phyloP scores from a whole-genome alignment of 768 basidiomycete genomes.

The Termitomyces sp. region DNA sequence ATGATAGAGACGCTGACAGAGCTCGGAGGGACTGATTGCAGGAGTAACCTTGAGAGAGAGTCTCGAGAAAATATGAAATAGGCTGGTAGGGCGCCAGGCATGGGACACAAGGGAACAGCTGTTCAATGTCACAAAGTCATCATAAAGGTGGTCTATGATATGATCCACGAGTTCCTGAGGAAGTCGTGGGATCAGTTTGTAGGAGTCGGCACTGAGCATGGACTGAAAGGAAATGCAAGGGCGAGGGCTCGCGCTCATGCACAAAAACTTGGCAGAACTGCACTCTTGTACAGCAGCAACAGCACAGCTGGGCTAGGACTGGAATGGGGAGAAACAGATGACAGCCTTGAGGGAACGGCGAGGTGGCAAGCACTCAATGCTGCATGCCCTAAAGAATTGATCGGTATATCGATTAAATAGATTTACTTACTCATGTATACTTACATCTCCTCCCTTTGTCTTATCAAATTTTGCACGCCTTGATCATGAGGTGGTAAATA shows the following conservation, averaged over 20 bases:
- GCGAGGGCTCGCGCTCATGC: slow-evolving; percentile 8
- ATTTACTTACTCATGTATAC: slow-evolving; percentile 7
- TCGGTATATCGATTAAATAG: slow-evolving; percentile 17
- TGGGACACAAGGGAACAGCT: slow-evolving; percentile 31
- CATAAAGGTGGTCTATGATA: slow-evolving; percentile 38
- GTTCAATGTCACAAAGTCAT: slow-evolving; percentile 23
- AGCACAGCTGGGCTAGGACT: slow-evolving; percentile 5
- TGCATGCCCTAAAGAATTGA: slow-evolving; percentile 14
- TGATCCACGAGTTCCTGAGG: slow-evolving; percentile 44
- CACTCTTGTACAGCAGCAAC: slow-evolving; percentile 9
- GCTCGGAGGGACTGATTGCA: slow-evolving; percentile 17
- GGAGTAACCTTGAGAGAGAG: slow-evolving; percentile 26
- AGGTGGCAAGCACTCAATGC: slow-evolving; percentile 13
- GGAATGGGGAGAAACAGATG: background rate
- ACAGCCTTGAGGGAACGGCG: slow-evolving; percentile 7
- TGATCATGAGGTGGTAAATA: slow-evolving; percentile 11
- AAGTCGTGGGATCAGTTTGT: slow-evolving; percentile 16
- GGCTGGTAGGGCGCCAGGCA: slow-evolving; percentile 33
- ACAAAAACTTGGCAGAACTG: slow-evolving; percentile 5
- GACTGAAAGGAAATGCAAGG: slow-evolving; percentile 5
- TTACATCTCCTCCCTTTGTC: slow-evolving; percentile 5
- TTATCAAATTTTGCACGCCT: slow-evolving; percentile 12
- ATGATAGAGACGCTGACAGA: slow-evolving; percentile 30
- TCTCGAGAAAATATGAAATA: slow-evolving; percentile 34
- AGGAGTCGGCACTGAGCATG: slow-evolving; percentile 6